Conservation (phyloP, 2,329 filamentous ascomycete species). For the Chrysosporium queenslandicum region DNA sequence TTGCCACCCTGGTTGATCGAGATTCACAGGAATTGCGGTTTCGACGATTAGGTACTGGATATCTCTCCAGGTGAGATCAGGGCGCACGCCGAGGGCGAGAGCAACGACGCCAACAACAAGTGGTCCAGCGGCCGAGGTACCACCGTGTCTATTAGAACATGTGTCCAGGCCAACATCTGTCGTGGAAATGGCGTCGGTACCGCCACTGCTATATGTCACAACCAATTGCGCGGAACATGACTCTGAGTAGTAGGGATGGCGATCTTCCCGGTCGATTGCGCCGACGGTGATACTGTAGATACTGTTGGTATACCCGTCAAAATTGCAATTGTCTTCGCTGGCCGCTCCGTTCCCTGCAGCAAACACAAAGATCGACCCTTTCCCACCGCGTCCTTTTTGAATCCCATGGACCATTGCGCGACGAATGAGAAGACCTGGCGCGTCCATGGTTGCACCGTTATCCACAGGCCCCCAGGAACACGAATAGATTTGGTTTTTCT, state of each 20-base stretch:
- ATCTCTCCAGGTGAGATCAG: constrained; percentile 86
- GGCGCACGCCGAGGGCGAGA: constrained; percentile 71
- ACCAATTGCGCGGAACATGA: constrained; percentile 91
- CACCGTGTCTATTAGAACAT: constrained; percentile 76
- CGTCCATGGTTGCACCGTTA: constrained; percentile 88
- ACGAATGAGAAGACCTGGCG: constrained; percentile 76
- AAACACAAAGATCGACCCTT: constrained; percentile 91
- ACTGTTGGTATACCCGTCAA: constrained; percentile 98
- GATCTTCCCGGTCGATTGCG: constrained; percentile 73
- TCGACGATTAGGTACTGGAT: constrained; percentile 83
- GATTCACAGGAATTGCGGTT: constrained; percentile 70
- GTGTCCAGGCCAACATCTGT: constrained; percentile 79
- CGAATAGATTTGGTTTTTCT: constrained; percentile 93
- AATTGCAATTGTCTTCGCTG: constrained; percentile 92
- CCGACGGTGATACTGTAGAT: constrained; percentile 98
- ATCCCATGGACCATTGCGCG: constrained; percentile 86
- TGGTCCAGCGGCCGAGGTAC: constrained; percentile 89
- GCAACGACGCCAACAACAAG: constrained; percentile 88
- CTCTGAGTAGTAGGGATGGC: constrained; percentile 94
- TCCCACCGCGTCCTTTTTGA: constrained; percentile 72
- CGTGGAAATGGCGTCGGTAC: constrained; percentile 82
- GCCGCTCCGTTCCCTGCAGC: constrained; percentile 87
- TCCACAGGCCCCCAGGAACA: constrained; percentile 98
- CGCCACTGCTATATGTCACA: constrained; percentile 91
- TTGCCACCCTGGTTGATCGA: constrained; percentile 68